These are phyloP conservation scores for Coniella vitis DNA, from an alignment of 2,329 filamentous ascomycete genomes.

Conservation along the genomic window DNA sequence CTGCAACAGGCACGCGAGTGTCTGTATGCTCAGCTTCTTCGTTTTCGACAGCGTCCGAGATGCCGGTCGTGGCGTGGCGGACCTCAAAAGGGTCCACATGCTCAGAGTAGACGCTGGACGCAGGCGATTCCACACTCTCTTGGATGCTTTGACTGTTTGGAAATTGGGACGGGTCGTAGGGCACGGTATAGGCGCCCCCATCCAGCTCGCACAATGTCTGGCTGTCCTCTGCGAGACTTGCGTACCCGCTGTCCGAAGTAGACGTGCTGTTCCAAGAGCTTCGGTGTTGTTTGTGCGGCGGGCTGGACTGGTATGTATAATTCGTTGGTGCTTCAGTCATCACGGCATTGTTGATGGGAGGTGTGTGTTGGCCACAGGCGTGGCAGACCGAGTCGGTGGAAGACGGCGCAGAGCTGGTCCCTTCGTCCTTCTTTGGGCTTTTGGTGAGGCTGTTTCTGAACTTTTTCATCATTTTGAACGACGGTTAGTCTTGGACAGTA, in stretches of 20 bases:
- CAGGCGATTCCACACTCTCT: background rate
- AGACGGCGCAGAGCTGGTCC: too few species aligned
- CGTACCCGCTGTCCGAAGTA: slow-evolving; percentile 14
- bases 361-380: slow-evolving; percentile 7
- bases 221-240: background rate
- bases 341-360: background rate
- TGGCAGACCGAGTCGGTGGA: slow-evolving; percentile 1
- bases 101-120: slow-evolving; percentile 8
- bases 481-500: background rate
- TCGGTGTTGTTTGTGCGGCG: background rate
- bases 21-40: background rate
- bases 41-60: background rate
- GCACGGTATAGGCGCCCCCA: background rate
- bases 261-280: slow-evolving; percentile 6
- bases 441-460: slow-evolving; percentile 3
- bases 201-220: background rate
- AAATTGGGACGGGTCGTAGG: background rate
- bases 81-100: background rate
- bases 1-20: background rate
- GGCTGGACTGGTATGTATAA: too few species aligned
- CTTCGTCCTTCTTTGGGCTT: background rate
- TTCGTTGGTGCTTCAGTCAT: background rate
- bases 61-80: background rate
- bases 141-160: slow-evolving; percentile 1
- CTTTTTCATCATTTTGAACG: slow-evolving; percentile 7